These are phyloP conservation scores for Syncephalastrum sp. DNA, from an alignment of 371 early-diverging fungal genomes.

Conservation along the genomic window DNA sequence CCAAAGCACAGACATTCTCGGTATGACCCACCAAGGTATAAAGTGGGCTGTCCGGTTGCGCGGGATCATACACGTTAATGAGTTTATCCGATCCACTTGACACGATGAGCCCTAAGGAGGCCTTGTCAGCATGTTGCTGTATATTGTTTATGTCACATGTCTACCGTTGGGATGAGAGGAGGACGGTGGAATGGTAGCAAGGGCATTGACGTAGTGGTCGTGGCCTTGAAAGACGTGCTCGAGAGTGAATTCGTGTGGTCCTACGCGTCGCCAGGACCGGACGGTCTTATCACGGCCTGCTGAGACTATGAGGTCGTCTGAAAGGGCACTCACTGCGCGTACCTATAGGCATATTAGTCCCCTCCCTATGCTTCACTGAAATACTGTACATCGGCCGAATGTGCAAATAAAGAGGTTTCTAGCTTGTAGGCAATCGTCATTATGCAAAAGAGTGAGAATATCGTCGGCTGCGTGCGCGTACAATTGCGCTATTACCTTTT, in stretches of 20 bases:
- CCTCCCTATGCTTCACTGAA: too few relatives aligned
- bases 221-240: constrained; percentile 68
- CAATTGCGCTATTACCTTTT: too few relatives aligned
- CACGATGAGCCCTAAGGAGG: constrained; percentile 68
- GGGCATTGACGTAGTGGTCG: constrained; percentile 77
- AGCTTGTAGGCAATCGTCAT: too few relatives aligned
- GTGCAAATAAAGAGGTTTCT: too few relatives aligned
- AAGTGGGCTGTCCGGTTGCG: constrained; percentile 55
- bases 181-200: constrained; percentile 65
- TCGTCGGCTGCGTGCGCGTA: too few relatives aligned
- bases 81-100: constrained; percentile 85
- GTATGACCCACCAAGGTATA: constrained; percentile 80
- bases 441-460: too few relatives aligned
- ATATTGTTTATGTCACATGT: background rate
- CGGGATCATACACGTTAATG: constrained; percentile 78
- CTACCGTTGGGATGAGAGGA: constrained; percentile 65
- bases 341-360: constrained; percentile 43
- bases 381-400: too few relatives aligned
- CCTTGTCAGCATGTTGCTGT: background rate
- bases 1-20: constrained; percentile 85
- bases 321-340: constrained; percentile 65
- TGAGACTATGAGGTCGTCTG: constrained; percentile 67
- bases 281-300: constrained; percentile 80
- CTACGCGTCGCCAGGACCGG: constrained; percentile 59
- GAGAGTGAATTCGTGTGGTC: constrained; percentile 48